phyloP scores from a whole-genome alignment of 106 monocot species.

The Acanthochlamys bracteata region DNA sequence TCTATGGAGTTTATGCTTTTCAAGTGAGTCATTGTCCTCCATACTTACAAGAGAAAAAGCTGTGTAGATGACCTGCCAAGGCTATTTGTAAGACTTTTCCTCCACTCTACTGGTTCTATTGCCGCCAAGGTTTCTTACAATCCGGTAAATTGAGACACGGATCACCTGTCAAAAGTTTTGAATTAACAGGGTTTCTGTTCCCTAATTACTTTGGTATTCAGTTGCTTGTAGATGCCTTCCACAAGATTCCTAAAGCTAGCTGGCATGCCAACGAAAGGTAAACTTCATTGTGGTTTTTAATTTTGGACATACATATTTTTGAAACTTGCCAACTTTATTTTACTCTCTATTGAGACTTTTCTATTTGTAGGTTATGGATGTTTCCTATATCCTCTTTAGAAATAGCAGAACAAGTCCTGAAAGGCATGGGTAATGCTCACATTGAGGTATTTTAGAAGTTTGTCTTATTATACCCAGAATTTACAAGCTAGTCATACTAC shows the following conservation, averaged over 20 bases:
- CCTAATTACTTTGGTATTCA: constrained; percentile 12
- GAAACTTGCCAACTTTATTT: not conserved
- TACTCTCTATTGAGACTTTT: constrained; percentile 4
- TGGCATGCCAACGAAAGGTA: constrained; percentile 89
- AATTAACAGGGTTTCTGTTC: not conserved
- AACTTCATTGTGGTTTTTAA: no score
- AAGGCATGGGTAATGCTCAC: constrained; percentile 29
- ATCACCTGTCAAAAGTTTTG: not conserved
- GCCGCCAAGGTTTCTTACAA: constrained; percentile 87
- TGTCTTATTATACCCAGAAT: not conserved
- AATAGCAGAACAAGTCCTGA: constrained; percentile 60
- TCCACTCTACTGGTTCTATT: constrained; percentile 70
- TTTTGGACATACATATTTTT: no score
- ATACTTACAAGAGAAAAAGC: constrained; percentile 4
- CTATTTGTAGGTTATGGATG: constrained; percentile 62
- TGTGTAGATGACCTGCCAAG: constrained; percentile 30
- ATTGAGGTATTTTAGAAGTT: constrained; percentile 72
- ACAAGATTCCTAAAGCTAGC: constrained; percentile 65
- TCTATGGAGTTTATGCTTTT: constrained; percentile 5
- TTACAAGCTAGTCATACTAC: not conserved
- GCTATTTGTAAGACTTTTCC: constrained; percentile 48
- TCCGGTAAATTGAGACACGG: constrained; percentile 34
- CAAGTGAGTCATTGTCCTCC: not conserved
- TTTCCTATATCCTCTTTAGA: constrained; percentile 68
- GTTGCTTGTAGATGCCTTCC: constrained; percentile 68